Evolutionary conservation across 1,284 basidiomycete genomes (phyloP).

Genomic region (Cutaneotrichosporon mucoides): DNA sequence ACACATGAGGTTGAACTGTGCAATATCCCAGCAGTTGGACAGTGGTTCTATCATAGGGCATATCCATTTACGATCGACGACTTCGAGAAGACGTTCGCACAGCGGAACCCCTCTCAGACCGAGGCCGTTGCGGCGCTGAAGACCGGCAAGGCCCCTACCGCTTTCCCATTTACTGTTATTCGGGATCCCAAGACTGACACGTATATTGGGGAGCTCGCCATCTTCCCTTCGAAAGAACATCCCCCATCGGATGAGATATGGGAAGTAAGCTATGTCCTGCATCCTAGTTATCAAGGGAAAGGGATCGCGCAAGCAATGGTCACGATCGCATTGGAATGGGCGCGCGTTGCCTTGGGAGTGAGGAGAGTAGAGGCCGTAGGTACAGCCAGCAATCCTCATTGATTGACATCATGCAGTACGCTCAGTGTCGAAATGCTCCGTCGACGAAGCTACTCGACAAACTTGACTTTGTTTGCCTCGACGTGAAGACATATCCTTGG

Average conservation of each 20-base stretch:
- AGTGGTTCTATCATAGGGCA: background rate
- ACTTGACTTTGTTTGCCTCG: too few species aligned
- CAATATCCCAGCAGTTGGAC: background rate
- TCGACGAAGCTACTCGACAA: background rate
- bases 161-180: background rate
- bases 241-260: background rate
- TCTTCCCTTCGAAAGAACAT: background rate
- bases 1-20: background rate
- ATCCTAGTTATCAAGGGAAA: background rate
- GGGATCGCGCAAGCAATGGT: background rate
- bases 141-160: background rate
- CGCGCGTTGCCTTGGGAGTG: background rate
- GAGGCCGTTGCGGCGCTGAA: background rate
- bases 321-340: background rate
- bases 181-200: background rate
- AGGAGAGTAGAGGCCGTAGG: background rate
- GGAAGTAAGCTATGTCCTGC: slow-evolving; percentile 2
- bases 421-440: background rate
- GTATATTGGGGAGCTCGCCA: background rate
- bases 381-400: too few species aligned
- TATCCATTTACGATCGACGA: background rate
- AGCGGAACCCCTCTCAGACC: background rate
- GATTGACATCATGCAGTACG: background rate
- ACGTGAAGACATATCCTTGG: background rate
- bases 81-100: background rate